Evolutionary conservation across 768 basidiomycete genomes (phyloP), one percentile per base, ranked within the genome.

Genomic region (Russula lepida): DNA sequence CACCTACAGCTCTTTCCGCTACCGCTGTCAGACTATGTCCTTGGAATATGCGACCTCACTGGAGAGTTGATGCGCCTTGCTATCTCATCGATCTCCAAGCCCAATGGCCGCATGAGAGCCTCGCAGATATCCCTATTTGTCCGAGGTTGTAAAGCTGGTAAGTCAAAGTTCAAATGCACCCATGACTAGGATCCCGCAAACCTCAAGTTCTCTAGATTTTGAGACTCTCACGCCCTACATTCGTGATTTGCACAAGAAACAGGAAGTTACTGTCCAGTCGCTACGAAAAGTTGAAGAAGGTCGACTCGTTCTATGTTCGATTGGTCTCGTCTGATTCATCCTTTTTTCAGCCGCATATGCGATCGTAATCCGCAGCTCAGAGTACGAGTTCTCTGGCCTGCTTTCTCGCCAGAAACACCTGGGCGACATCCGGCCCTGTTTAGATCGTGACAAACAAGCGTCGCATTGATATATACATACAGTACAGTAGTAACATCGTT

Each of bases 31-130:
- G 95, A 98, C 70, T 98, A 97, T 69, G 76, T 98, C 15, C 82
- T 98, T 3, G 97, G 97, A 6, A 74, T 98, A 30, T 90, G 92
- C 7, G 97, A 99, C 73, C 79, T 99, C 23, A 97, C 93, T 0
- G 97, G 97, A 47, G 97, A 99, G 74, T 82, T 98, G 27, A 98
- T 98, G 97, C 82, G 95, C 35, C 88, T 87, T 64, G 93, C 92
- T 12, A 95, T 98, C 62, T 89, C 92, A 49, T 83, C 88, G 49
- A 83, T 93, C 44, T 75, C 83, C 3, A 81, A 79, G 17, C 81
- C 80, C 49, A 86, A 86, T 3, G 87, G 86, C 4, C 81, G 83
- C 12, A 72, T 75, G 59, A 83, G 79, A 67, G 87, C 88, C 1
- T 75, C 73, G 21, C 76, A 84, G 63, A 79, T 89, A 6, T 86